phyloP scores from a whole-genome alignment of 164 flowering plant genomes.

The Tetracentron sinense region DNA sequence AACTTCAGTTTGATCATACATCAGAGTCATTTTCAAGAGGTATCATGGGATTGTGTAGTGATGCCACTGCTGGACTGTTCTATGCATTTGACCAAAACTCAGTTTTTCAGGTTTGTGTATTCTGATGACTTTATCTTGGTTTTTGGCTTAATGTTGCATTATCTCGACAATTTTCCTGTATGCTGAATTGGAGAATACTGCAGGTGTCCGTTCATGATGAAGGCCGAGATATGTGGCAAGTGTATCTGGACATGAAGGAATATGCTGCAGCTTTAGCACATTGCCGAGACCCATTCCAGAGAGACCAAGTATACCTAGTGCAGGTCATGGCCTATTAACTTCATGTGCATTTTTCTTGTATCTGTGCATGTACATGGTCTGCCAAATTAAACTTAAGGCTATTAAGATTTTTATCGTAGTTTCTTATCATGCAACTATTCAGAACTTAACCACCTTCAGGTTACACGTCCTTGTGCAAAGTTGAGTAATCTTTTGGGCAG shows the following conservation, averaged over 20 bases:
- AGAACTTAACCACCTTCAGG: background rate
- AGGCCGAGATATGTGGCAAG: constrained; percentile 99
- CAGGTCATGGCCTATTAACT: constrained; percentile 50
- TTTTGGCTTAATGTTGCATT: background rate
- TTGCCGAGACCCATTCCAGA: constrained; percentile 85
- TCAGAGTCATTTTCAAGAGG: constrained; percentile 78
- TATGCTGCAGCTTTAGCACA: constrained; percentile 83
- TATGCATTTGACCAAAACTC: constrained; percentile 97
- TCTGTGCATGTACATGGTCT: background rate
- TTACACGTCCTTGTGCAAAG: background rate
- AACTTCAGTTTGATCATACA: constrained; percentile 81
- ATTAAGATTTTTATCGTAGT: background rate
- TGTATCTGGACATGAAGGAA: constrained; percentile 84
- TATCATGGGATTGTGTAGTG: constrained; percentile 91
- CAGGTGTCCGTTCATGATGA: constrained; percentile 97
- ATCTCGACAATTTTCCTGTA: constrained; percentile 5
- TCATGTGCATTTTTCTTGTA: constrained; percentile 1
- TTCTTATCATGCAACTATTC: background rate
- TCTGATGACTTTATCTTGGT: background rate
- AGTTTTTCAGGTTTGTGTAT: constrained; percentile 73
- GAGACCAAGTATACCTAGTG: constrained; percentile 88
- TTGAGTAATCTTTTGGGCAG: background rate
- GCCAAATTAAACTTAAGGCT: background rate
- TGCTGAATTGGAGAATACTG: constrained; percentile 14
- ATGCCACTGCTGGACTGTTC: constrained; percentile 95